These are phyloP conservation scores for Hippophae rhamnoides DNA, from an alignment of 306 rosid species.

Conservation along the genomic window DNA sequence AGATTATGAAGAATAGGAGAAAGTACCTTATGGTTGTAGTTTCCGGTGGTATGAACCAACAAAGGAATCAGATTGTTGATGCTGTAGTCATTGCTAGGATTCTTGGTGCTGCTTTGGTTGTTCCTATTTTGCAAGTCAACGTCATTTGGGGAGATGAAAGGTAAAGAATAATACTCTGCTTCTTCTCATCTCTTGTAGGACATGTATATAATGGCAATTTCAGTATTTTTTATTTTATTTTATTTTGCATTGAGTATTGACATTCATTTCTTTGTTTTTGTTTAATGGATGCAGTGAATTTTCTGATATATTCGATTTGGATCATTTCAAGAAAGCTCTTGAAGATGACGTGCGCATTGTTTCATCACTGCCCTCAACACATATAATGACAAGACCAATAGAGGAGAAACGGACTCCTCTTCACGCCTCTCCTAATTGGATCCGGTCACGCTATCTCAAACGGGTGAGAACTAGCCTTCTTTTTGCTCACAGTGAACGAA, in stretches of 20 bases:
- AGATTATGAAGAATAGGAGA: conserved; percentile 40
- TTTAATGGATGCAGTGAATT: conserved; percentile 64
- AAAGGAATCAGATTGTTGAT: conserved; percentile 95
- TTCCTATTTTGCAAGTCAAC: conserved; percentile 92
- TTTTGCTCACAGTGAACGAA: conserved; percentile 4
- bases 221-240: not conserved
- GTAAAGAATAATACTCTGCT: conserved; percentile 17
- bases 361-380: conserved; percentile 85
- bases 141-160: conserved; percentile 99
- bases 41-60: conserved; percentile 97
- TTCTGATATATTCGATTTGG: conserved; percentile 87
- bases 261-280: conserved; percentile 7
- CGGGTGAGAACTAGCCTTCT: conserved; percentile 40
- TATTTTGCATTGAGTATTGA: not conserved
- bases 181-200: no score
- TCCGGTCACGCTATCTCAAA: conserved; percentile 66
- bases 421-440: conserved; percentile 74
- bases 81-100: conserved; percentile 97
- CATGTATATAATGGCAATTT: no score
- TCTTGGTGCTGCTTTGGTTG: conserved; percentile 89
- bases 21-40: conserved; percentile 81
- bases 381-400: conserved; percentile 64
- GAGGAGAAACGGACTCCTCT: conserved; percentile 73
- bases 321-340: conserved; percentile 77
- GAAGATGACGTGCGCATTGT: conserved; percentile 70